Percentiles rank a stretch among this genome's conserved stretches.
These are phyloP conservation scores for Boletus sp. DNA, from an alignment of 768 basidiomycete genomes.

Conservation along the genomic window DNA sequence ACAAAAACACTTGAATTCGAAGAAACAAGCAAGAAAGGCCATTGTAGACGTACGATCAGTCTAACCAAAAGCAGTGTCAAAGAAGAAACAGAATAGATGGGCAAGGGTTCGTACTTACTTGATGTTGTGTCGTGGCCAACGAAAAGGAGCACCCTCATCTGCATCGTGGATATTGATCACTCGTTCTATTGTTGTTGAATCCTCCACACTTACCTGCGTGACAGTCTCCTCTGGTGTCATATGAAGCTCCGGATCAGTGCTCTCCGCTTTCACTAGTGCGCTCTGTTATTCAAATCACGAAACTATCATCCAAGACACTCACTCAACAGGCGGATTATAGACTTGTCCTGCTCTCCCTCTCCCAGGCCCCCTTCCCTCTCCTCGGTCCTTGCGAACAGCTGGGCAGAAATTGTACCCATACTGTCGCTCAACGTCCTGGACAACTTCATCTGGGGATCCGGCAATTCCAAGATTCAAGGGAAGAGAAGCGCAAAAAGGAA, in stretches of 20 bases:
- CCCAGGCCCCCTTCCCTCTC: constrained; percentile 29
- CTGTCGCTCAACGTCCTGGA: constrained; percentile 27
- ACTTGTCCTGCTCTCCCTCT: constrained; percentile 32
- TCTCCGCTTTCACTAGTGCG: constrained; percentile 37
- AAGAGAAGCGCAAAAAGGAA: constrained; percentile 30
- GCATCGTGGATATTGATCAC: neutral
- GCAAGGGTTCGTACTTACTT: constrained; percentile 17
- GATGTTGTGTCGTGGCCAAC: constrained; percentile 44
- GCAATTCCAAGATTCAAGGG: constrained; percentile 31
- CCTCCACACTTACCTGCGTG: constrained; percentile 22
- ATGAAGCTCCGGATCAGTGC: constrained; percentile 25
- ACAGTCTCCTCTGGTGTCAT: constrained; percentile 42
- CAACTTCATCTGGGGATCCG: constrained; percentile 28
- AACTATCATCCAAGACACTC: constrained; percentile 4
- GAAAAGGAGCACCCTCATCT: constrained; percentile 38
- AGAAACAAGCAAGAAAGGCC: neutral
- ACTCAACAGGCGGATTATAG: constrained; percentile 39
- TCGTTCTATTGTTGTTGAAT: neutral
- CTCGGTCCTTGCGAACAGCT: constrained; percentile 32
- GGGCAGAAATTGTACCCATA: constrained; percentile 32
- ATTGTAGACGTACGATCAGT: constrained; percentile 16
- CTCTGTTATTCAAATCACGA: neutral
- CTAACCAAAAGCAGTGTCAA: constrained; percentile 15
- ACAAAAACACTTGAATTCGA: neutral
- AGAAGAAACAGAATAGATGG: neutral